phyloP scores from a whole-genome alignment of 1,284 basidiomycete genomes.

The Peniophora sp. region DNA sequence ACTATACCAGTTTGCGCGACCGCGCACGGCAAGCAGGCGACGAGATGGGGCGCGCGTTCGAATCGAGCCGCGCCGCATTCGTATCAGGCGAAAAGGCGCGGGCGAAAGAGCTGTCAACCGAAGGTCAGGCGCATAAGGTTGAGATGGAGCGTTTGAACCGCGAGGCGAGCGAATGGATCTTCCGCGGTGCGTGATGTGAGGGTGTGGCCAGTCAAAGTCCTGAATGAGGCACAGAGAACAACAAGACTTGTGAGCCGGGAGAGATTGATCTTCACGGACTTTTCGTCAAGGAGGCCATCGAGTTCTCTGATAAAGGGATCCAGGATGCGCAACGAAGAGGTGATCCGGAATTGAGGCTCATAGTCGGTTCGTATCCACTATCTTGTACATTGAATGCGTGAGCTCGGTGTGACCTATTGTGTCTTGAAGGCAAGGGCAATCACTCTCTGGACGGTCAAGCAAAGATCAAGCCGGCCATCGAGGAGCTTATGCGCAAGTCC shows the following conservation, averaged over 20 bases:
- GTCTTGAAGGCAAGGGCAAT: slow-evolving; percentile 53
- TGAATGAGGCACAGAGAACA: too few relatives aligned
- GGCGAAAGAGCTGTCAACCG: slow-evolving; percentile 78
- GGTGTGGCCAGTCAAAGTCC: too few relatives aligned
- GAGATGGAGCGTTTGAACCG: slow-evolving; percentile 80
- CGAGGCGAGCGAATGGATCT: slow-evolving; percentile 89
- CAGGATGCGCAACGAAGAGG: slow-evolving; percentile 60
- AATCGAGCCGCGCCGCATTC: slow-evolving; percentile 65
- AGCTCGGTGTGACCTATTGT: background rate
- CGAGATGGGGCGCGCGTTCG: slow-evolving; percentile 63
- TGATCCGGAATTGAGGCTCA: slow-evolving; percentile 68
- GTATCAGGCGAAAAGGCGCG: slow-evolving; percentile 62
- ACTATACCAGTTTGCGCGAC: slow-evolving; percentile 64
- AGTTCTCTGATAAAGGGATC: slow-evolving; percentile 62
- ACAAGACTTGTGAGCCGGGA: slow-evolving; percentile 22
- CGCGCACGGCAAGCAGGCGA: slow-evolving; percentile 70
- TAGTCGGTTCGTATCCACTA: slow-evolving; percentile 62
- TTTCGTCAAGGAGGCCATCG: slow-evolving; percentile 87
- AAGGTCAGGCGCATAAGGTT: slow-evolving; percentile 78
- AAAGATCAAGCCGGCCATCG: slow-evolving; percentile 92
- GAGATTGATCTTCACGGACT: slow-evolving; percentile 89
- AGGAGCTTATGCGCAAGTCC: slow-evolving; percentile 78
- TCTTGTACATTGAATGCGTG: background rate
- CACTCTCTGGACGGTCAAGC: slow-evolving; percentile 78
- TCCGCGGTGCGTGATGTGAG: slow-evolving; percentile 41